Base-by-base conservation (phyloP, 2,329 filamentous ascomycete species). In the Microsporum audouinii region DNA sequence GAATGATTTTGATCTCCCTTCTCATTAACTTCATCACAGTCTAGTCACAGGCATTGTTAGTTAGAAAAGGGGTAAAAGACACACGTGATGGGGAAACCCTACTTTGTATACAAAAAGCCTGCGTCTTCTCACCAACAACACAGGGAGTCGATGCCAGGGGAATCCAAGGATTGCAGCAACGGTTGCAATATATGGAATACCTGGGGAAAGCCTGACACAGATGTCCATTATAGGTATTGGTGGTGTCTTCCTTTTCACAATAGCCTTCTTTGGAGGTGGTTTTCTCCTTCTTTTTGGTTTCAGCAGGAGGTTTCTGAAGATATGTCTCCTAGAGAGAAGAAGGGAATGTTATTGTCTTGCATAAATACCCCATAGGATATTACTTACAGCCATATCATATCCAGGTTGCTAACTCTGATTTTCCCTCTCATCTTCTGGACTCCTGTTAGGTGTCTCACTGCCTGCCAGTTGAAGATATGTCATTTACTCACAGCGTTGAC, bases 81-180 rank as follows among this genome's bases (percentile, higher is more conserved):
- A 36, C 51, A 55, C 31, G 55, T 29, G 34, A 43, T 27, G 2
- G 12, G 33, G 49, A 33, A 33, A 29, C 49, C 55, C 55, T 57
- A 57, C 55, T 57, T 41, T 57, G 55, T 57, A 57, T 57, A 43
- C 39, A 27, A 29, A 31, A 27, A 43, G 17, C 39, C 55, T 57
- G n/a, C 27, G 10, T 17, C 39, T 39, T 36, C 14, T 39, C 34
- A 43, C n/a, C 5, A 29, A 57, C 36, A 57, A 41, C 55, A 57
- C 36, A 6, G 27, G 36, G 14, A 57, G 10, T 57, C 55, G 55
- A 39, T 43, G 23, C 55, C 55, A 57, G 6, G 55, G 55, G 29
- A 41, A 57, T 12, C 34, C 12, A 27, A 41, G 39, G 39, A 57
- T 29, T 31, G 36, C 55, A 39, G 39, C 39, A 17, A 29, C 17